A percentile compares a stretch with the other conserved stretches of the same genome.
Conservation (phyloP, 495 filamentous ascomycete species). For the Lasiosphaeriaceae sp. region DNA sequence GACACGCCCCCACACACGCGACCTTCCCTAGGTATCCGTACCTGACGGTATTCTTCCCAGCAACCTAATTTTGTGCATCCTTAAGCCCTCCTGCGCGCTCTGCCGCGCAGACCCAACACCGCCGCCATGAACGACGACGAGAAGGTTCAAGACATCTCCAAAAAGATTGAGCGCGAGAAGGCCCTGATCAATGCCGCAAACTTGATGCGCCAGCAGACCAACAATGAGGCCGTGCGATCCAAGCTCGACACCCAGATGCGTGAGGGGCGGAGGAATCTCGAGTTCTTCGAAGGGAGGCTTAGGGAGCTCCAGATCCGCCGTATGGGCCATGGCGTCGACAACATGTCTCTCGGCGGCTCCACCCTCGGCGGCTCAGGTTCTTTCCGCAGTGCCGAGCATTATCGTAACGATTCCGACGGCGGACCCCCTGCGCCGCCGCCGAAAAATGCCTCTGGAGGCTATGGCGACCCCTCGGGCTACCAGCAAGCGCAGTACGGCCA, state of each 20-base stretch:
- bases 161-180: slow-evolving; percentile 98
- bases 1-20: no score
- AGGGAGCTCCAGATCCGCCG: slow-evolving; percentile 80
- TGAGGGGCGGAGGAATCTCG: slow-evolving; percentile 86
- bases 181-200: slow-evolving; percentile 91
- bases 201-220: slow-evolving; percentile 89
- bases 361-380: slow-evolving; percentile 25
- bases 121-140: slow-evolving; percentile 69
- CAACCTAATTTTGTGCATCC: slow-evolving; percentile 16
- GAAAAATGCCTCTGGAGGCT: slow-evolving; percentile 51
- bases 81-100: slow-evolving; percentile 25
- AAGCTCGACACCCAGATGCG: slow-evolving; percentile 88
- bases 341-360: slow-evolving; percentile 52
- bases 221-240: slow-evolving; percentile 84
- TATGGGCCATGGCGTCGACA: slow-evolving; percentile 60
- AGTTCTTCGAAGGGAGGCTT: slow-evolving; percentile 88
- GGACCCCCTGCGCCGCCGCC: slow-evolving; percentile 59
- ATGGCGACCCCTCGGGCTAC: slow-evolving; percentile 33
- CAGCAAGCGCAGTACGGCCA: slow-evolving; percentile 38
- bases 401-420: slow-evolving; percentile 42
- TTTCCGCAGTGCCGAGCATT: slow-evolving; percentile 30
- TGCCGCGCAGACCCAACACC: slow-evolving; percentile 38
- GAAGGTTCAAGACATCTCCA: slow-evolving; percentile 79
- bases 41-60: neutral
- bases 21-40: no score